These are phyloP conservation scores for Wickerhamomyces sp. DNA, from an alignment of 1,139 yeast genomes.

Conservation along the genomic window DNA sequence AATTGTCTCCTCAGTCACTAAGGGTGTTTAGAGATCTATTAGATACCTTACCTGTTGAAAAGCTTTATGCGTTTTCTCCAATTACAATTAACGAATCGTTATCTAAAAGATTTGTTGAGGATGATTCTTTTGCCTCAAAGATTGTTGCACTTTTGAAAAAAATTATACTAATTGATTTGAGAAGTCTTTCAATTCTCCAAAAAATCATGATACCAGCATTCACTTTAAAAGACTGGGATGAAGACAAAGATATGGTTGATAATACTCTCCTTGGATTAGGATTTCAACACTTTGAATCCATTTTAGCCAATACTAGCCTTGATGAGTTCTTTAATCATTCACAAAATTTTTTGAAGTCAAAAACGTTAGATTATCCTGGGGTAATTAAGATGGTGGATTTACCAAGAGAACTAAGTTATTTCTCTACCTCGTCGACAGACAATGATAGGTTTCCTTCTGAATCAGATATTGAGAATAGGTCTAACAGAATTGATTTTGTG, in stretches of 20 bases:
- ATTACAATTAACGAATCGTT: too few species aligned
- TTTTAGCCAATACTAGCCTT: neutral
- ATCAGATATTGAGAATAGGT: slow-evolving; percentile 17
- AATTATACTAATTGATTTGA: slow-evolving; percentile 13
- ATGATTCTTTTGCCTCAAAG: slow-evolving; percentile 8
- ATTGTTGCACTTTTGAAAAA: slow-evolving; percentile 7
- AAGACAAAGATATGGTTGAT: slow-evolving; percentile 2
- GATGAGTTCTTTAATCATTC: neutral
- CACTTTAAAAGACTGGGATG: slow-evolving; percentile 4
- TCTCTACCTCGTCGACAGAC: slow-evolving; percentile 38
- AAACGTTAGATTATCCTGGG: slow-evolving; percentile 56
- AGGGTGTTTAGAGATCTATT: neutral
- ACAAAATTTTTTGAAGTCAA: neutral
- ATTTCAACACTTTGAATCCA: slow-evolving; percentile 5
- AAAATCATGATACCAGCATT: slow-evolving; percentile 17
- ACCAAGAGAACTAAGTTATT: slow-evolving; percentile 63
- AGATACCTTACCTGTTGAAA: neutral
- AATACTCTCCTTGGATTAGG: slow-evolving; percentile 7
- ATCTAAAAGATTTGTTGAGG: slow-evolving; percentile 4
- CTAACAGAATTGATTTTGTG: slow-evolving; percentile 34
- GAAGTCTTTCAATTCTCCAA: slow-evolving; percentile 16
- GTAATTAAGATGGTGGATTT: slow-evolving; percentile 55
- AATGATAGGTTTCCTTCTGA: slow-evolving; percentile 8
- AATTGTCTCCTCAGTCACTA: neutral
- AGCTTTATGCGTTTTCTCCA: too few species aligned